Evolutionary conservation across 805 yeast genomes (phyloP).

Genomic region (Isabelozyma heimii): DNA sequence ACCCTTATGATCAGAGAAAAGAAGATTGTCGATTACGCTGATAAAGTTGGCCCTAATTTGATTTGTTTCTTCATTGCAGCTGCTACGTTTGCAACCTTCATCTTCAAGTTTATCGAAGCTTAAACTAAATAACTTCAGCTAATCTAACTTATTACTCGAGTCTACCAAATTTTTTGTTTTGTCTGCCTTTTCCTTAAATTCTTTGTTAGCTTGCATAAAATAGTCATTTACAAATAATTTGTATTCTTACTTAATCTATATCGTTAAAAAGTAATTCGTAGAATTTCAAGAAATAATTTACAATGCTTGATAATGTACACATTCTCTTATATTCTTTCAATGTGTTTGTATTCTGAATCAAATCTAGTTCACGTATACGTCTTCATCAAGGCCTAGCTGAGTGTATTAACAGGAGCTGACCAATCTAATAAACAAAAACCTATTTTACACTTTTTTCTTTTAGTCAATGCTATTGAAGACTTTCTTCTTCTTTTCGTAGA

Average conservation of each 20-base stretch:
- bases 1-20: constrained; percentile 79
- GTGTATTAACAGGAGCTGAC: too few relatives aligned
- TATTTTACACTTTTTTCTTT: too few relatives aligned
- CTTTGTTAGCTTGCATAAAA: neutral
- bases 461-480: neutral
- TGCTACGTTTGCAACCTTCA: constrained; percentile 62
- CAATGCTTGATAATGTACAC: too few relatives aligned
- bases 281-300: too few relatives aligned
- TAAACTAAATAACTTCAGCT: neutral
- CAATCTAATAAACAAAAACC: too few relatives aligned
- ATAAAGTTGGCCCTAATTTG: constrained; percentile 80
- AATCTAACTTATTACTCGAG: too few relatives aligned
- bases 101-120: constrained; percentile 45
- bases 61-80: constrained; percentile 73
- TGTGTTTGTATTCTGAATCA: too few relatives aligned
- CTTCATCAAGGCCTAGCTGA: too few relatives aligned
- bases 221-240: neutral
- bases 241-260: neutral
- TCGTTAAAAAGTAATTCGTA: too few relatives aligned
- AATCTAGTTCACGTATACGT: too few relatives aligned
- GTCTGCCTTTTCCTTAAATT: neutral
- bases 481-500: neutral
- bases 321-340: too few relatives aligned
- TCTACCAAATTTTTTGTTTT: neutral
- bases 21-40: constrained; percentile 82